phyloP scores from a whole-genome alignment of 2,329 filamentous ascomycete species.

The Fusarium sp. region DNA sequence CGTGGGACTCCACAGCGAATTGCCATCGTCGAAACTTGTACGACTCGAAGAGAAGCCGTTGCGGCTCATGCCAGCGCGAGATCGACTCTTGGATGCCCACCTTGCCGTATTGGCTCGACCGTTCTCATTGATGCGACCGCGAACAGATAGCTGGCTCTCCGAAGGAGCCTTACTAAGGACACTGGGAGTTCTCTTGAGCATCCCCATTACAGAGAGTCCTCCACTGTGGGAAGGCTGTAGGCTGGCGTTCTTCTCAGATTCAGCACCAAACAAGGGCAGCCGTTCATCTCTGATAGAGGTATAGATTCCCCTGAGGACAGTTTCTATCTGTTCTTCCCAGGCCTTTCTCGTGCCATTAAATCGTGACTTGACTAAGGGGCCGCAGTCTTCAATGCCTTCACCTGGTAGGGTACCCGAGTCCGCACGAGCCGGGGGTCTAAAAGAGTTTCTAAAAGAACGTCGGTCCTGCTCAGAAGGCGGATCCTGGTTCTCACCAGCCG shows the following conservation, averaged over 20 bases:
- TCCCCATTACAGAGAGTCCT: slow-evolving; percentile 78
- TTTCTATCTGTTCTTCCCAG: slow-evolving; percentile 91
- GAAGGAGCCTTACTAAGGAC: slow-evolving; percentile 94
- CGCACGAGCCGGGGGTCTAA: slow-evolving; percentile 60
- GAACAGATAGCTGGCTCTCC: slow-evolving; percentile 75
- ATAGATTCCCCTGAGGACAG: slow-evolving; percentile 93
- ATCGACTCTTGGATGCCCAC: slow-evolving; percentile 89
- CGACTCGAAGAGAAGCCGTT: slow-evolving; percentile 90
- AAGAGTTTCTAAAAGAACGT: slow-evolving; percentile 60
- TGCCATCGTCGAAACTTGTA: slow-evolving; percentile 92
- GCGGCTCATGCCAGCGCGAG: slow-evolving; percentile 76
- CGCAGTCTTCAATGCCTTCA: slow-evolving; percentile 64
- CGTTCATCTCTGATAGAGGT: slow-evolving; percentile 86
- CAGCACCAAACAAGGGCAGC: slow-evolving; percentile 85
- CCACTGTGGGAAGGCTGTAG: slow-evolving; percentile 64
- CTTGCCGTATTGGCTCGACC: slow-evolving; percentile 67
- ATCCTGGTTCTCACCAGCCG: slow-evolving; percentile 50
- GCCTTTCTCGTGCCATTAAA: slow-evolving; percentile 80
- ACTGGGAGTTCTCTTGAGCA: slow-evolving; percentile 88
- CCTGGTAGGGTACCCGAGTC: slow-evolving; percentile 56
- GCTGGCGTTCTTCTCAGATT: slow-evolving; percentile 56
- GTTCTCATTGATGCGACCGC: slow-evolving; percentile 76
- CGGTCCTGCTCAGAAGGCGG: slow-evolving; percentile 54
- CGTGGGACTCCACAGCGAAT: slow-evolving; percentile 88
- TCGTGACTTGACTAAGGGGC: slow-evolving; percentile 80